Evolutionary conservation across 441 rosid genomes (phyloP).

Genomic region (Erodium texanum): DNA sequence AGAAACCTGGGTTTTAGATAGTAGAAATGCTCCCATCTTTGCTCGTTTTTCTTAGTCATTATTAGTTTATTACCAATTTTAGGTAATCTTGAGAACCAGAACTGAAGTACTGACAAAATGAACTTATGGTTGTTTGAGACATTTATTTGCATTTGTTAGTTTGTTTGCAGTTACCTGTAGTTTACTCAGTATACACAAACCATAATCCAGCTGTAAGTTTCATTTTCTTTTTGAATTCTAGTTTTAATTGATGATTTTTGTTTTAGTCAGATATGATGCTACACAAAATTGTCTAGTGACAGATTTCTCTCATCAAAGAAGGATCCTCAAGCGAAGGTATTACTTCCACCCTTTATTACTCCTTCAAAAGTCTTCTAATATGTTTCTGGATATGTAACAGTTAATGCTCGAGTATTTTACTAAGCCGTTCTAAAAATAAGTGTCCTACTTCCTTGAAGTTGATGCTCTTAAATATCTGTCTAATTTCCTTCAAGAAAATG

Average conservation of each 20-base stretch:
- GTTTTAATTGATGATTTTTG: slow-evolving; percentile 19
- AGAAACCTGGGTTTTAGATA: too few relatives aligned
- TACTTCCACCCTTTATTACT: slow-evolving; percentile 8
- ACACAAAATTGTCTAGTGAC: slow-evolving; percentile 46
- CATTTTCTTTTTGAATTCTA: not conserved
- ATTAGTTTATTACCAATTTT: not conserved
- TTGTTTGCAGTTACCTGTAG: not conserved
- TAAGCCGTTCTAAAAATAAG: too few relatives aligned
- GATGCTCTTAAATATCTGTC: too few relatives aligned
- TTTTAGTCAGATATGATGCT: slow-evolving; percentile 85
- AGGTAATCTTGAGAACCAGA: not conserved
- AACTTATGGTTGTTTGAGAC: not conserved
- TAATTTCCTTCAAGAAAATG: too few relatives aligned
- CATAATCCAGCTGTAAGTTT: not conserved
- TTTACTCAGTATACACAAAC: not conserved
- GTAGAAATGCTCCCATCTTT: too few relatives aligned
- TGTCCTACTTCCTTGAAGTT: too few relatives aligned
- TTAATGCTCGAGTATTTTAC: not conserved
- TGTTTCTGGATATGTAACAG: not conserved
- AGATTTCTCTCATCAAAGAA: slow-evolving; percentile 63
- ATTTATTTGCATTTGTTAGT: not conserved
- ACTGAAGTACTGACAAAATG: not conserved
- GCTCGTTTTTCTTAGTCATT: not conserved
- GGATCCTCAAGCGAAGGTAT: slow-evolving; percentile 81
- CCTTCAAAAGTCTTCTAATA: not conserved